Evolutionary conservation across 495 filamentous ascomycete genomes (phyloP).

Genomic region (Trypethelium eluteriae): DNA sequence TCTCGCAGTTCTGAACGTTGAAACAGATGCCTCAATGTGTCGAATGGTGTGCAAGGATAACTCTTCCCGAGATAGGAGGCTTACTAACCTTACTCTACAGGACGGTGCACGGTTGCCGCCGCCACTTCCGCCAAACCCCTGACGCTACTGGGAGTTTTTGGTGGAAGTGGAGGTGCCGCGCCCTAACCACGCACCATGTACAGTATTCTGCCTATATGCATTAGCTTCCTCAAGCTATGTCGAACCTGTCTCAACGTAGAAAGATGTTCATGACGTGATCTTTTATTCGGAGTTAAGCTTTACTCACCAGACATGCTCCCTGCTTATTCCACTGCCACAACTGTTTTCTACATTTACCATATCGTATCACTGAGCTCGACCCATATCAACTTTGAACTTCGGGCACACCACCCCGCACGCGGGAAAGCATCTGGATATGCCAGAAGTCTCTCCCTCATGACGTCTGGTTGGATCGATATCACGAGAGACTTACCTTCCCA

Average conservation of each 20-base stretch:
- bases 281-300: slow-evolving; percentile 9
- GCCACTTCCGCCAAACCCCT: no score
- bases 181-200: no score
- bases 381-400: slow-evolving; percentile 7
- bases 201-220: slow-evolving; percentile 1
- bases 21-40: slow-evolving; percentile 3
- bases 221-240: slow-evolving; percentile 10
- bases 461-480: slow-evolving; percentile 11
- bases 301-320: slow-evolving; percentile 9
- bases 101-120: no score
- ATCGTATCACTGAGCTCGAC: slow-evolving; percentile 5
- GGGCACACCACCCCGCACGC: slow-evolving; percentile 6
- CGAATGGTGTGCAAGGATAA: slow-evolving; percentile 10
- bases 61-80: slow-evolving; percentile 8
- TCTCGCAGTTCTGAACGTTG: background rate
- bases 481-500: slow-evolving; percentile 7
- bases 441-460: slow-evolving; percentile 4
- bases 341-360: slow-evolving; percentile 10
- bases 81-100: background rate
- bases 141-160: no score
- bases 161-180: no score
- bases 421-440: slow-evolving; percentile 3
- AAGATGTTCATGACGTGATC: slow-evolving; percentile 8
- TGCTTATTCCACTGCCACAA: slow-evolving; percentile 10
- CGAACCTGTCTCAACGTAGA: slow-evolving; percentile 8